Evolutionary conservation across 1,139 yeast species (phyloP).

Genomic region (Barnettozyma hawaiiensis): DNA sequence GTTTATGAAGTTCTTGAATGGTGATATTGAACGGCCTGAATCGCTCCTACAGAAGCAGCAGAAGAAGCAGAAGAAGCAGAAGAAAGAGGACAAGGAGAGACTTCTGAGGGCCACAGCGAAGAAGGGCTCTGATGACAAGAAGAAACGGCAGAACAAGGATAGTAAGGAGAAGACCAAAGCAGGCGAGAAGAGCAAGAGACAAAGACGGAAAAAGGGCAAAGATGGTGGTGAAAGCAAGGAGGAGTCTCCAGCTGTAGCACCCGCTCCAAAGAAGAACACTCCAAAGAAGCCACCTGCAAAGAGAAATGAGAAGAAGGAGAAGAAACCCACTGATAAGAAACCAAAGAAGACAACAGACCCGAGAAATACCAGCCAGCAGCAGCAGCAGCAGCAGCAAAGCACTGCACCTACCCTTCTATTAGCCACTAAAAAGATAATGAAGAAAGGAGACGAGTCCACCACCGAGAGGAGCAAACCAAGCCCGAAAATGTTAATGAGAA

Average conservation of each 20-base stretch:
- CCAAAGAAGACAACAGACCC: no score
- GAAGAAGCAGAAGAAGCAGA: constrained; percentile 1
- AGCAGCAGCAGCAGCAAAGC: no score
- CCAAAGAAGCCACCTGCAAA: not conserved
- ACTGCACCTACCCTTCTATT: no score
- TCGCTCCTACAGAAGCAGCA: constrained; percentile 7
- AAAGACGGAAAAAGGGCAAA: constrained; percentile 9
- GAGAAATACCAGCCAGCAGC: no score
- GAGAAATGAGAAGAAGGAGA: constrained; percentile 1
- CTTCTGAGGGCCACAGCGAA: constrained; percentile 1
- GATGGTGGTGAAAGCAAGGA: constrained; percentile 7
- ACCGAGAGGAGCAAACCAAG: not conserved
- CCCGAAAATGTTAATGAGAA: constrained; percentile 7
- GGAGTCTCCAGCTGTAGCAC: constrained; percentile 3
- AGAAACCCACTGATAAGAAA: constrained; percentile 2
- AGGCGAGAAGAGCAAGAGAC: constrained; percentile 10
- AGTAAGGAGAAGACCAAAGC: constrained; percentile 1
- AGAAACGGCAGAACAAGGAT: constrained; percentile 6
- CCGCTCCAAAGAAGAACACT: not conserved
- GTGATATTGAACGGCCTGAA: constrained; percentile 19
- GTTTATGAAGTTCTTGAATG: constrained; percentile 15
- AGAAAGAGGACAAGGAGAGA: constrained; percentile 1
- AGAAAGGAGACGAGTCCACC: not conserved
- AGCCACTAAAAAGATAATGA: not conserved
- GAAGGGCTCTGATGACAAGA: not conserved